A percentile compares a stretch with the other conserved stretches of the same genome.
These are phyloP conservation scores for Oryza punctata DNA, from an alignment of 176 grass and related monocot genomes.

Conservation along the genomic window DNA sequence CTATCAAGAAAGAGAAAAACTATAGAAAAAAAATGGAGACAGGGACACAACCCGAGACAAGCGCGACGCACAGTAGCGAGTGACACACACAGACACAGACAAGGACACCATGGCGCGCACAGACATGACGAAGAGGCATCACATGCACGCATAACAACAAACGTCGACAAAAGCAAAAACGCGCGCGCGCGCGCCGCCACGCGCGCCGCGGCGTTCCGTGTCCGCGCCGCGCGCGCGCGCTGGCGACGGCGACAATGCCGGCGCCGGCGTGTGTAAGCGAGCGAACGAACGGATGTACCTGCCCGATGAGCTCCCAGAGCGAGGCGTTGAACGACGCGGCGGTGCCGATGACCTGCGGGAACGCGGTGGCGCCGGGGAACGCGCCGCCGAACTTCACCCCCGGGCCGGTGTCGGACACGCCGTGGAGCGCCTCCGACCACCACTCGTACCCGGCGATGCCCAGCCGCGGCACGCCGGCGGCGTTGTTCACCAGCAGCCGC, in stretches of 20 bases:
- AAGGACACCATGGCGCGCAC: neutral
- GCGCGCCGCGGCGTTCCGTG: too few relatives aligned
- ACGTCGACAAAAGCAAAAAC: neutral
- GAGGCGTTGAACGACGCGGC: slow-evolving; percentile 83
- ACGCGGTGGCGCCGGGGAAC: slow-evolving; percentile 83
- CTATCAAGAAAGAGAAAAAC: neutral
- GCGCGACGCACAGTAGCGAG: neutral
- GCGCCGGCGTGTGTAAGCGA: neutral
- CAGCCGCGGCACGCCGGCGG: slow-evolving; percentile 64
- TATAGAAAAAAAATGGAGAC: neutral
- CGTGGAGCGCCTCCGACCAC: slow-evolving; percentile 98
- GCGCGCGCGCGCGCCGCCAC: neutral
- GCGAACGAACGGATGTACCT: slow-evolving; percentile 43
- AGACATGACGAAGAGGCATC: neutral
- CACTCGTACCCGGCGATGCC: slow-evolving; percentile 71
- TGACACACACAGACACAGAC: neutral
- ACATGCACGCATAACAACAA: slow-evolving; percentile 24
- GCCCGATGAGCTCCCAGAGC: slow-evolving; percentile 86
- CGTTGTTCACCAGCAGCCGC: slow-evolving; percentile 78
- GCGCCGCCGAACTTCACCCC: slow-evolving; percentile 70
- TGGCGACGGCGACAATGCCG: neutral
- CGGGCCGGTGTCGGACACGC: slow-evolving; percentile 58
- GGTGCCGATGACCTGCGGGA: slow-evolving; percentile 90
- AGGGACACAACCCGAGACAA: neutral
- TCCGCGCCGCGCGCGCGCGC: too few relatives aligned